phyloP scores from a whole-genome alignment of 805 yeast genomes.

The Pichia rugopelliculosa region DNA sequence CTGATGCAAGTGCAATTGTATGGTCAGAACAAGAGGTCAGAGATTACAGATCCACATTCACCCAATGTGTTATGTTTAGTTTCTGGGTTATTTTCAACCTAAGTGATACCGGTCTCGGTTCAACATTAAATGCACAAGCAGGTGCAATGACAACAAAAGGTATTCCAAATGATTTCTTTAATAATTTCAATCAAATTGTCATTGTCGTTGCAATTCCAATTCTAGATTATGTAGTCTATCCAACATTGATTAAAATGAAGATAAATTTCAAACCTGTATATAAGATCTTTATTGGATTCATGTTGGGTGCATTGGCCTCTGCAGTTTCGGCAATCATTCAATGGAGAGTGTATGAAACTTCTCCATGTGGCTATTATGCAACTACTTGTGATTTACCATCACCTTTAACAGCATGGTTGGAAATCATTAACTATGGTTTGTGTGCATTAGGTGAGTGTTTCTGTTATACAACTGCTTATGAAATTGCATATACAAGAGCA shows the following conservation, averaged over 20 bases:
- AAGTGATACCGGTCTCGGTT: slow-evolving; percentile 44
- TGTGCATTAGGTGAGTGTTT: slow-evolving; percentile 48
- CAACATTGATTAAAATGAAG: slow-evolving; percentile 34
- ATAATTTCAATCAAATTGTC: slow-evolving; percentile 47
- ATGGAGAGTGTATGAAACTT: slow-evolving; percentile 38
- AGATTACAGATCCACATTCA: slow-evolving; percentile 35
- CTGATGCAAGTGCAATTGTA: background rate
- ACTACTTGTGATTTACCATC: slow-evolving; percentile 30
- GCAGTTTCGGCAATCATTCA: slow-evolving; percentile 45
- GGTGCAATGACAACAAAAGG: slow-evolving; percentile 46
- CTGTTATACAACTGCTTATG: slow-evolving; percentile 43
- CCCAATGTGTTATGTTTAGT: slow-evolving; percentile 39
- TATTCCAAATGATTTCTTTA: slow-evolving; percentile 50
- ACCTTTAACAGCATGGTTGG: slow-evolving; percentile 30
- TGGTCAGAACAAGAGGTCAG: slow-evolving; percentile 40
- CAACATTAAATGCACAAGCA: slow-evolving; percentile 43
- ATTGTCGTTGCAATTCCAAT: slow-evolving; percentile 46
- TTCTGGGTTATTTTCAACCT: slow-evolving; percentile 33
- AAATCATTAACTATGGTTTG: slow-evolving; percentile 28
- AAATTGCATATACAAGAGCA: slow-evolving; percentile 45
- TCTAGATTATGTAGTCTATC: slow-evolving; percentile 41
- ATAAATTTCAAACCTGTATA: slow-evolving; percentile 39
- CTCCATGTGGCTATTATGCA: slow-evolving; percentile 45
- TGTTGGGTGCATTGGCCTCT: slow-evolving; percentile 39
- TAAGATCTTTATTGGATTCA: slow-evolving; percentile 42